Percentiles rank a stretch among this genome's conserved stretches.
Evolutionary conservation across 164 flowering plant species (phyloP).

Genomic region (Hamamelis virginiana): DNA sequence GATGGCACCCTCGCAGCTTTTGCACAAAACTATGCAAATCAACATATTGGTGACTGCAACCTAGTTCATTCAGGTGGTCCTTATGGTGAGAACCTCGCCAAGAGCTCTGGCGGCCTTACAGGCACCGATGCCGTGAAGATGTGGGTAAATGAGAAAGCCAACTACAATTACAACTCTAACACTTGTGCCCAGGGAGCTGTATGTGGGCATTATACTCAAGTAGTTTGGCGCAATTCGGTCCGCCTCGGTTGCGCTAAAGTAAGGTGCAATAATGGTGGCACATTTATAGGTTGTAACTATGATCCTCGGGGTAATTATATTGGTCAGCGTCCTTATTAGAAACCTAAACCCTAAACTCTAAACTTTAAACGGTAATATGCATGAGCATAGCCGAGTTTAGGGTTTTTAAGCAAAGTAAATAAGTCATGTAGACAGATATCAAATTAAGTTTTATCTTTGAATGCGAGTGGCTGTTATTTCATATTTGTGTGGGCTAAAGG

Average conservation of each 20-base stretch:
- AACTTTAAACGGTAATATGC: too few species aligned
- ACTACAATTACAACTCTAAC: not conserved
- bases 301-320: conserved; percentile 26
- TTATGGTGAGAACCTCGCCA: conserved; percentile 29
- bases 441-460: too few species aligned
- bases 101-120: not conserved
- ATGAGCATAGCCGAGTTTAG: too few species aligned
- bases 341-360: too few species aligned
- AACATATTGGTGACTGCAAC: conserved; percentile 24
- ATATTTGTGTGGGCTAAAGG: too few species aligned
- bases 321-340: conserved; percentile 24
- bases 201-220: conserved; percentile 19
- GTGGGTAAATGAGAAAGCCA: not conserved
- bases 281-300: conserved; percentile 28
- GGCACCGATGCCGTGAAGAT: conserved; percentile 1
- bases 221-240: conserved; percentile 30
- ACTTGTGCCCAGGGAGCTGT: not conserved
- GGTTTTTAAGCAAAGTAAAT: too few species aligned
- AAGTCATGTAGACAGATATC: too few species aligned
- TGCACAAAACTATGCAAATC: conserved; percentile 33
- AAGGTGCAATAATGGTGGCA: conserved; percentile 17
- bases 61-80: conserved; percentile 39
- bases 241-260: conserved; percentile 28
- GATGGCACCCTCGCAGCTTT: conserved; percentile 26
- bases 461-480: too few species aligned